Base-by-base conservation (phyloP, 1,284 basidiomycete genomes). In the Pholiota adiposa region DNA sequence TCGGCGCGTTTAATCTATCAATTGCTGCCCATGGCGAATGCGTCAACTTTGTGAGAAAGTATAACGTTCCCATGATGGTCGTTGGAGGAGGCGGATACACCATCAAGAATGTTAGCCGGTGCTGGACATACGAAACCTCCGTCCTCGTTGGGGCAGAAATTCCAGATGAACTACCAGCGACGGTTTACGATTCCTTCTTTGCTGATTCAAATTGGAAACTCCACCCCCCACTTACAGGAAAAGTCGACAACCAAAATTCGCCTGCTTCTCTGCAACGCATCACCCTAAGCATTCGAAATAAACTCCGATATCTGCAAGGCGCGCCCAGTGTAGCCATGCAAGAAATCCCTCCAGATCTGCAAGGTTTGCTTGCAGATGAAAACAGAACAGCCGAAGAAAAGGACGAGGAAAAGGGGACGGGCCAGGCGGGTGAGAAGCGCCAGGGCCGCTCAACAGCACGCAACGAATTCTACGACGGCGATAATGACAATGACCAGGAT, bases 1-100 rank as follows among this genome's bases (percentile, higher is more conserved):
- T 99, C 0, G 97, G 97, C 21, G 96, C 96, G 1, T 99, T 99
- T 85, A 99, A 99, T 70, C 83, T 99, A 11, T 96, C 93, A n/a
- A 98, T 98, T 65, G 92, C 94, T n/a, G 97, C 96, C 0, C 97
- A 99, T 69, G 97, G 97, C 34, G 96, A 98, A 77, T 98, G 97
- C 73, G 96, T 99, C 12, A 90, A 96, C 69, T 98, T 96, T 74
- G 94, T 98, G 60, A 90, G 96, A 68, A 90, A 90, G 58, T 98
- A 94, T 77, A 89, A 90, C 61, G 84, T 98, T 0, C 97, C 97
- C 0, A 78, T 98, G 4, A 81, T 99, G 16, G 92, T 97, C 6
- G 75, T 99, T 1, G 97, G 97, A 18, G 97, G 97, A 1, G 97
- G 97, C 1, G 97, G 97, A 0, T 99, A 99, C 73, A 96, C 93